phyloP scores from a whole-genome alignment of 768 basidiomycete genomes.

The Melanogaster broomeanus region DNA sequence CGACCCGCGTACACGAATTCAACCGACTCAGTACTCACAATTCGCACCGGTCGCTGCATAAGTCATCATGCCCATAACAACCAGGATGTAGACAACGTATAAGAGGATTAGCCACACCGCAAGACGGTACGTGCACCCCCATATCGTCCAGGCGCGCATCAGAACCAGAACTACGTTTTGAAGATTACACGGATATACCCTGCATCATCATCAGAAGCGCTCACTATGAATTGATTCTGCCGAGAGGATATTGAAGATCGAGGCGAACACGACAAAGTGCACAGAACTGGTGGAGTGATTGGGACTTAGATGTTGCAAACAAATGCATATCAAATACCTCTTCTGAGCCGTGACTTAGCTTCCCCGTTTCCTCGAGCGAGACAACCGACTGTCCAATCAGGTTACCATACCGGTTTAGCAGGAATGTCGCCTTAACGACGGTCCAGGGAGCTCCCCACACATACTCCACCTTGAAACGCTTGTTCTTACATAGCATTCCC shows the following conservation, averaged over 20 bases:
- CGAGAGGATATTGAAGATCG: background rate
- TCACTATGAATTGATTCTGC: slow-evolving; percentile 17
- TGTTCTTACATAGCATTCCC: background rate
- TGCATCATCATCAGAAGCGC: background rate
- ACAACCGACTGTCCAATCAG: slow-evolving; percentile 12
- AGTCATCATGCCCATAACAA: background rate
- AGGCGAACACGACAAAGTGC: background rate
- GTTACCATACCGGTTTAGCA: slow-evolving; percentile 19
- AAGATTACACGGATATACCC: background rate
- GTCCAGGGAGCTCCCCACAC: slow-evolving; percentile 18
- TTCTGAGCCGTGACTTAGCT: background rate
- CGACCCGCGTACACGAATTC: background rate
- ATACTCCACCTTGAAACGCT: slow-evolving; percentile 8
- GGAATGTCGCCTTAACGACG: slow-evolving; percentile 6
- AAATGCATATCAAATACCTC: background rate
- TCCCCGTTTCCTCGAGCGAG: slow-evolving; percentile 2
- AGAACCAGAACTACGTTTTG: slow-evolving; percentile 14
- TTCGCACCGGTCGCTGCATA: background rate
- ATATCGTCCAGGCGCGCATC: slow-evolving; percentile 21
- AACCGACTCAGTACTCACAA: background rate
- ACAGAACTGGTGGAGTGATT: slow-evolving; percentile 8
- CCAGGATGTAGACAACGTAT: slow-evolving; percentile 8
- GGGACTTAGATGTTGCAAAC: background rate
- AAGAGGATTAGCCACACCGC: slow-evolving; percentile 1
- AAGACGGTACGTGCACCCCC: slow-evolving; percentile 5